Evolutionary conservation across 306 rosid species (phyloP).

Genomic region (Castanospermum australe): DNA sequence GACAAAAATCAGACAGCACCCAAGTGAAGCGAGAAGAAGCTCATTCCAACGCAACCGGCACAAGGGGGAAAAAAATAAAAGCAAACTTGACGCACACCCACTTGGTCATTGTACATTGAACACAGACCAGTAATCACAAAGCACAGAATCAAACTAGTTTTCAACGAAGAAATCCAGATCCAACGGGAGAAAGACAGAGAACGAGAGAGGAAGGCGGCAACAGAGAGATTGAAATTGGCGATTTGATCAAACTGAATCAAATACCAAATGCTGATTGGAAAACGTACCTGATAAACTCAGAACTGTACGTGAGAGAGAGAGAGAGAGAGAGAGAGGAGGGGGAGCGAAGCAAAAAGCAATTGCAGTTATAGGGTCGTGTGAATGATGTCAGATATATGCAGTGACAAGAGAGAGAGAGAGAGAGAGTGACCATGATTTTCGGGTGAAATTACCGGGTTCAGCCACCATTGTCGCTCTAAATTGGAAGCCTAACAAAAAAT

Average conservation of each 20-base stretch:
- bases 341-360: neutral
- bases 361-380: neutral
- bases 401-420: neutral
- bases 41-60: neutral
- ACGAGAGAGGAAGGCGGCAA: neutral
- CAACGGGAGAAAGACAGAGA: no score
- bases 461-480: neutral
- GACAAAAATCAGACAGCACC: neutral
- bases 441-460: neutral
- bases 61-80: neutral
- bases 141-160: neutral
- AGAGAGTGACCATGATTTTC: neutral
- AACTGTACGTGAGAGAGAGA: neutral
- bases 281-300: conserved; percentile 28
- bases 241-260: neutral
- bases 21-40: neutral
- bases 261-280: neutral
- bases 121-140: no score
- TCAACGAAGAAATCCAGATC: neutral
- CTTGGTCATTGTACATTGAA: no score
- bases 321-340: neutral
- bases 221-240: neutral
- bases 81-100: no score
- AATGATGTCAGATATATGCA: no score
- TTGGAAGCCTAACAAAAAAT: neutral